Evolutionary conservation across 2,329 filamentous ascomycete species (phyloP).

Genomic region (Aspergillus hiratsukae): DNA sequence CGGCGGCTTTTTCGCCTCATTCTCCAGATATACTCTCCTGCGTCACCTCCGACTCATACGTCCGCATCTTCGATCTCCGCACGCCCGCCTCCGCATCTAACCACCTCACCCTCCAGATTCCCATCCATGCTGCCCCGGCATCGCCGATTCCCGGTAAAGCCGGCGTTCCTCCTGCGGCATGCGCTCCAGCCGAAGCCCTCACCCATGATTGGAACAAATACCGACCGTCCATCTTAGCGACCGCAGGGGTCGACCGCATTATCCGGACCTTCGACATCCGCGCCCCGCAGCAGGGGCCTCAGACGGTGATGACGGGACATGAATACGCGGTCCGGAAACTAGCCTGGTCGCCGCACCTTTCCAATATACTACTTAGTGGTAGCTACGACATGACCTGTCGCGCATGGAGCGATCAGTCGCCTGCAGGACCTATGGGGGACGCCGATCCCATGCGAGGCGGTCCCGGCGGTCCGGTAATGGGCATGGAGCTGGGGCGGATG

Average conservation of each 20-base stretch:
- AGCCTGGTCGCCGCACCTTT: slow-evolving; percentile 90
- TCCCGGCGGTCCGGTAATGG: slow-evolving; percentile 44
- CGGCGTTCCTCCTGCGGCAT: slow-evolving; percentile 35
- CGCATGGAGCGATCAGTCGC: slow-evolving; percentile 80
- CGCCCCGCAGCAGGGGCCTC: slow-evolving; percentile 65
- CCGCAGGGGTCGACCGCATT: slow-evolving; percentile 79
- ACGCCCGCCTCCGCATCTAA: slow-evolving; percentile 82
- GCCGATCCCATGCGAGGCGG: slow-evolving; percentile 37
- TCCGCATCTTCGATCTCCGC: slow-evolving; percentile 87
- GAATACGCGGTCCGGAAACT: slow-evolving; percentile 84
- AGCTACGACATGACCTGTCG: slow-evolving; percentile 98
- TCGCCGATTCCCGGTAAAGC: slow-evolving; percentile 38
- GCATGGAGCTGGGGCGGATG: slow-evolving; percentile 79
- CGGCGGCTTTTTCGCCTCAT: slow-evolving; percentile 82
- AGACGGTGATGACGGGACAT: slow-evolving; percentile 74
- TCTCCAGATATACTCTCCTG: slow-evolving; percentile 80
- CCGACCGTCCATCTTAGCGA: slow-evolving; percentile 74
- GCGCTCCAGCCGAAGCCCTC: slow-evolving; percentile 72
- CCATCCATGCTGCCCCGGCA: slow-evolving; percentile 68
- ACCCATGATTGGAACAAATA: slow-evolving; percentile 99
- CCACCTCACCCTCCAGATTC: slow-evolving; percentile 76
- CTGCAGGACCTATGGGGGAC: slow-evolving; percentile 31
- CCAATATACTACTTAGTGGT: slow-evolving; percentile 78
- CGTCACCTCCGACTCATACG: slow-evolving; percentile 81
- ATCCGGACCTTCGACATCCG: slow-evolving; percentile 90